Conservation (phyloP, 2,329 filamentous ascomycete species). For the Tolypocladium endophyticum region DNA sequence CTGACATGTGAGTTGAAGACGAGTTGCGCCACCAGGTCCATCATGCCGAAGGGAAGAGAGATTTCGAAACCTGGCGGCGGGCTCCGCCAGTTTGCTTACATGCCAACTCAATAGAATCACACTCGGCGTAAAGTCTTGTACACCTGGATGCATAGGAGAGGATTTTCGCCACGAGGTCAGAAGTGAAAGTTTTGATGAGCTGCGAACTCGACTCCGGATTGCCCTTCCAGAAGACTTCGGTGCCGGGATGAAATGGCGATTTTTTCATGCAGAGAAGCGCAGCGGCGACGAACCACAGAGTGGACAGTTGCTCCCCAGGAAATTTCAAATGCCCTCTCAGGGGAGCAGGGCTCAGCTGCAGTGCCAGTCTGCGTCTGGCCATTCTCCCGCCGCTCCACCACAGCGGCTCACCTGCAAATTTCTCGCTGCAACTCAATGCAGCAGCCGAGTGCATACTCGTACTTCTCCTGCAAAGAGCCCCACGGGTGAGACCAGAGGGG, state of each 20-base stretch:
- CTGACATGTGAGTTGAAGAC: not conserved
- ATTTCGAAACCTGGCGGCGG: not conserved
- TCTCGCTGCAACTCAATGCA: not conserved
- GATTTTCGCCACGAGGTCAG: not conserved
- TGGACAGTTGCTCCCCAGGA: not conserved
- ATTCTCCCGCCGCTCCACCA: not conserved
- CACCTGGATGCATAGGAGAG: not conserved
- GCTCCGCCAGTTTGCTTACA: not conserved
- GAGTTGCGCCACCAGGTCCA: not conserved
- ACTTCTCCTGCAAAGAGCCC: not conserved
- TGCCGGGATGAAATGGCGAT: too few relatives aligned
- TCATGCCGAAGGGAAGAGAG: not conserved
- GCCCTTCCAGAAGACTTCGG: not conserved
- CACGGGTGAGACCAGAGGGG: not conserved
- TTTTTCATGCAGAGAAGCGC: not conserved
- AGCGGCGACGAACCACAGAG: not conserved
- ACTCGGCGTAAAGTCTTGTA: not conserved
- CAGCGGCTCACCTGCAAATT: not conserved
- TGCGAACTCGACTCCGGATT: not conserved
- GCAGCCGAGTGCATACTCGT: not conserved
- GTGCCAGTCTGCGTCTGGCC: not conserved
- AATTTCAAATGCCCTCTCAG: not conserved
- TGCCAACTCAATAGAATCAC: not conserved
- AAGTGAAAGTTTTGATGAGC: not conserved
- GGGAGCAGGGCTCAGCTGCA: not conserved